Conservation (phyloP, 345 rosid species). For the Sisymbrium altissimum region DNA sequence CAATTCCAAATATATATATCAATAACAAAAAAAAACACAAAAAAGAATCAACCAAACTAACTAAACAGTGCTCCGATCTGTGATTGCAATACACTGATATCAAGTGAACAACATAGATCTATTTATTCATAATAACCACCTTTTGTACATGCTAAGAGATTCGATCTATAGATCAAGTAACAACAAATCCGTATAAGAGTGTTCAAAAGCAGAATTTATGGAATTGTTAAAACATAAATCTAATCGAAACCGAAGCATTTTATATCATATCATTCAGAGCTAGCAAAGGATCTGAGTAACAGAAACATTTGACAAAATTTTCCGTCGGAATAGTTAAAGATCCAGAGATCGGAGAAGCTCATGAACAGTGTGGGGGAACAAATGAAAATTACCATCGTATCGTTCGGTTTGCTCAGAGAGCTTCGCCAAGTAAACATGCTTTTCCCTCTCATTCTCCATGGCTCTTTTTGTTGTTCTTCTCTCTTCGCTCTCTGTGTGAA, state of each 20-base stretch:
- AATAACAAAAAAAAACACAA: neutral
- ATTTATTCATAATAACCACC: too few relatives aligned
- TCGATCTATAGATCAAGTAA: conserved; percentile 7
- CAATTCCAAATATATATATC: neutral
- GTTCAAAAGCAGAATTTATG: neutral
- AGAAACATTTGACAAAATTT: neutral
- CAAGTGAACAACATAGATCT: conserved; percentile 19
- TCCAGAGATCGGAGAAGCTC: neutral
- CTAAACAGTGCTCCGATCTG: too few relatives aligned
- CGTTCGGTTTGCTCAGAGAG: conserved; percentile 94
- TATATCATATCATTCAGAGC: neutral
- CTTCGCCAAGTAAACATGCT: conserved; percentile 73
- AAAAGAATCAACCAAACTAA: neutral
- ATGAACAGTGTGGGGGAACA: neutral
- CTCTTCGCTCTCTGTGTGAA: neutral
- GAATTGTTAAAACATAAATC: neutral
- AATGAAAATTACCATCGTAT: conserved; percentile 60
- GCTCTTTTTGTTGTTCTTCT: neutral
- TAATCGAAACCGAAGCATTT: neutral
- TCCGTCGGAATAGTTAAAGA: neutral
- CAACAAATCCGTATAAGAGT: neutral
- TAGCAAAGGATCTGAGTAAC: conserved; percentile 13
- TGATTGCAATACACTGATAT: too few relatives aligned
- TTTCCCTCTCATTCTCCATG: conserved; percentile 91
- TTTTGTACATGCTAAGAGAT: neutral